Base-by-base conservation (phyloP, 306 rosid genomes). In the Cucumis cinereus region DNA sequence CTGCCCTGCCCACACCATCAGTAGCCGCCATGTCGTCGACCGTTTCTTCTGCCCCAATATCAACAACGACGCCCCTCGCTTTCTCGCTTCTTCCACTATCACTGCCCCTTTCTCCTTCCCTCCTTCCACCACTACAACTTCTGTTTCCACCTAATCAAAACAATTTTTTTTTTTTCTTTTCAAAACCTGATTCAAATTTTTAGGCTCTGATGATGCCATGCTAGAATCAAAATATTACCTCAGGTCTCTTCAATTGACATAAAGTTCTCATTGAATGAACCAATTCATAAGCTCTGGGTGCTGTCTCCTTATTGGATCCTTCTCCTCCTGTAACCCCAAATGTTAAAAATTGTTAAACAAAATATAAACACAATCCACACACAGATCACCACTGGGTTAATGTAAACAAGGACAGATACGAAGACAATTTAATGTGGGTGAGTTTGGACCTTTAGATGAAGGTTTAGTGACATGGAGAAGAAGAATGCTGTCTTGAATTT, bases 41-140 rank as follows among this genome's bases (percentile, higher is more conserved):
- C 89, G 83, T 86, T 92, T 91, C 67, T 89, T 92, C 90, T 94
- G 97, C 78, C 99, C 97, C 81, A 94, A 78, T 28, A 94, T 92
- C 78, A 91, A 80, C 78, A 94, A 78, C 56, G 83, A 81, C 80
- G 83, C 97, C 0, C 84, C 91, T 82, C 89, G 89, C 77, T 89
- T 92, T 78, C 81, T 87, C 0, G 99, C 97, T 83, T 92, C 97
- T 81, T 94, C 96, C 85, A 91, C 92, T 82, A 94, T 94, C 40
- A 83, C 86, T 78, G 87, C 83, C 0, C 98, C 97, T 55, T 91
- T 93, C 50, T 91, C 98, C 62, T 89, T 87, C 74, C 92, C 94
- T 85, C 92, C 94, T 85, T 86, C 94, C 67, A 78, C 89, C 60
- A 87, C 91, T 55, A 78, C 81, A 74, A 90, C 89, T 83, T 93